Evolutionary conservation across 495 filamentous ascomycete genomes (phyloP), one percentile per base, ranked within the genome.

Genomic region (Tetracladium setigerum): DNA sequence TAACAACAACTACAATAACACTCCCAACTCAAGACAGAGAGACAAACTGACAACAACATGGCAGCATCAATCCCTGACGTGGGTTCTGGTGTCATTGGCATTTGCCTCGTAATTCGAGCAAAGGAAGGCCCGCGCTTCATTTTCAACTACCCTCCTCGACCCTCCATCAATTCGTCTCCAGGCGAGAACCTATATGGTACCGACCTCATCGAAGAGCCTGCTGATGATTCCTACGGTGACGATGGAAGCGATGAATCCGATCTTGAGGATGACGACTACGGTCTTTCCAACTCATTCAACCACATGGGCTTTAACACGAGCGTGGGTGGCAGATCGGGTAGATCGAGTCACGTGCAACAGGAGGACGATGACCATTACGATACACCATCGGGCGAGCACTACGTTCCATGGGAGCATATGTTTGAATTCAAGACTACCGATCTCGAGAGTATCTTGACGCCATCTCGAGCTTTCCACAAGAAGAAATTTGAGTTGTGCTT

Each of bases 131-230:
- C 89, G 19, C 75, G 78, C 38, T 85, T 95, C 60, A 83, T 94
- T 57, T 96, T 95, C 70, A 89, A 96, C 69, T 95, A 95, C 61
- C 90, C 90, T 12, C 79, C 80, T 17, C 73, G 69, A 47, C 82
- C 75, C 8, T 71, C 70, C 44, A 62, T 53, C 36, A 45, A 61
- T 30, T n/a, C 54, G 1, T 15, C 35, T 5, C 14, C 45, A 22
- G 15, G 42, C 32, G 34, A 44, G 24, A 16, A 32, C 31, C 30
- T 52, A 19, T 52, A 42, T 34, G 50, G 58, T 11, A 61, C 58
- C 5, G 55, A 58, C 27, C 36, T 58, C 22, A 50, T 42, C 52
- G 61, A 55, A 47, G 61, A 53, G 39, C 53, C 40, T 14, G 44
- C 39, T 14, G 62, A 59, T 10, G 52, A 56, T 13, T 55, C 49